phyloP scores from a whole-genome alignment of 768 basidiomycete species.

The Dioszegia hungarica region DNA sequence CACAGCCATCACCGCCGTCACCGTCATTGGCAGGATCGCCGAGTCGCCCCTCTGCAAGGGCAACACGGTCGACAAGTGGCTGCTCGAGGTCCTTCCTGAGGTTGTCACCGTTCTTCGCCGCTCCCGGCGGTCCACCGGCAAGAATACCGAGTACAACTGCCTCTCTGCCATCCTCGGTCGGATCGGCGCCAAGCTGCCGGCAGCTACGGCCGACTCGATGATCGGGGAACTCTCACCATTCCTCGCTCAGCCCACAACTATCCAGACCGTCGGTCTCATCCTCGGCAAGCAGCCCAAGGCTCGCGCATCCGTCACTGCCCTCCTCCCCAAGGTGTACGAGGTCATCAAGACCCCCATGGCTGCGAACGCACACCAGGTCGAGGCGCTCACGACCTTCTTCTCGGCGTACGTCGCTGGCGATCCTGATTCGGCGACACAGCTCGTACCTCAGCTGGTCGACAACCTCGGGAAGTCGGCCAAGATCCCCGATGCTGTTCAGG shows the following conservation, averaged over 20 bases:
- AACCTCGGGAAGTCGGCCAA: slow-evolving; percentile 58
- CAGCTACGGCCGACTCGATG: slow-evolving; percentile 60
- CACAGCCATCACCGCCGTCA: slow-evolving; percentile 55
- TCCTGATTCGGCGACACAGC: slow-evolving; percentile 70
- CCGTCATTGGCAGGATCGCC: slow-evolving; percentile 78
- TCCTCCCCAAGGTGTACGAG: slow-evolving; percentile 46
- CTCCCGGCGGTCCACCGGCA: slow-evolving; percentile 73
- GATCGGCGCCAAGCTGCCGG: slow-evolving; percentile 51
- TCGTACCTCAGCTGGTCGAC: slow-evolving; percentile 72
- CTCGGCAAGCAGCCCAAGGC: slow-evolving; percentile 40
- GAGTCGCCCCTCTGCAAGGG: slow-evolving; percentile 46
- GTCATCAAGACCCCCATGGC: slow-evolving; percentile 75
- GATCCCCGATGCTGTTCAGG: slow-evolving; percentile 41
- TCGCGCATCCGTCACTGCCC: slow-evolving; percentile 24
- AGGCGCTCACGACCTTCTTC: slow-evolving; percentile 78
- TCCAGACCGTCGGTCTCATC: slow-evolving; percentile 56
- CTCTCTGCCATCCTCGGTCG: slow-evolving; percentile 55
- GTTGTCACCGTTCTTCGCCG: slow-evolving; percentile 66
- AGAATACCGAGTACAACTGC: slow-evolving; percentile 72
- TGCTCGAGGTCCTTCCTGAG: slow-evolving; percentile 73
- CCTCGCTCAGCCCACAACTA: slow-evolving; percentile 59
- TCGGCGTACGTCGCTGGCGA: slow-evolving; percentile 76
- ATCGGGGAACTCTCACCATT: slow-evolving; percentile 71
- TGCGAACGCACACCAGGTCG: slow-evolving; percentile 64
- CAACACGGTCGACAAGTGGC: slow-evolving; percentile 56